Conservation (phyloP, 2,329 filamentous ascomycete species). For the Botrytis medusae region DNA sequence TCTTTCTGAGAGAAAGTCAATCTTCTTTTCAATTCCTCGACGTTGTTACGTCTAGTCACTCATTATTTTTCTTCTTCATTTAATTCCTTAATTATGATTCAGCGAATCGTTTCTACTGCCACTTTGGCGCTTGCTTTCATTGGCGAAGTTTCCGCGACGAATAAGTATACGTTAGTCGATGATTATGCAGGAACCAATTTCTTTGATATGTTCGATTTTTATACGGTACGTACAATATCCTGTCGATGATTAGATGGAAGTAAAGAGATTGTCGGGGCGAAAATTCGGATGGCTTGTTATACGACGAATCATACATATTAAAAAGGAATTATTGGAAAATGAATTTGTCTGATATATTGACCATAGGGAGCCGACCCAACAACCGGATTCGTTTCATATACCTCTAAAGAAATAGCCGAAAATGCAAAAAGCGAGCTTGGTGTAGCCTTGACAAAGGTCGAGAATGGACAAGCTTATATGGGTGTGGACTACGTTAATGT, state of each 20-base stretch:
- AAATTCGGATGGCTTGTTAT: background rate
- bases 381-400: constrained; percentile 65
- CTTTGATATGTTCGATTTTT: constrained; percentile 54
- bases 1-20: constrained; percentile 22
- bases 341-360: constrained; percentile 8
- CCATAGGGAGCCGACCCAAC: constrained; percentile 54
- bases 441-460: constrained; percentile 52
- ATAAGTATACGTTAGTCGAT: constrained; percentile 24
- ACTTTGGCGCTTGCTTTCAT: constrained; percentile 20
- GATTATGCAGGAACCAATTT: constrained; percentile 46
- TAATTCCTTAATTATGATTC: constrained; percentile 27
- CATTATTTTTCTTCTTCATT: constrained; percentile 26
- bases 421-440: constrained; percentile 41
- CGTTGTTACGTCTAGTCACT: constrained; percentile 33
- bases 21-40: constrained; percentile 22
- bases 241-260: background rate
- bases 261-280: background rate
- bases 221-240: constrained; percentile 39
- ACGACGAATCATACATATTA: background rate
- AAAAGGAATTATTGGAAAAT: background rate
- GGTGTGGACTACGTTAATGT: constrained; percentile 60
- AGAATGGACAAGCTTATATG: constrained; percentile 57
- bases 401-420: constrained; percentile 51
- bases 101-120: constrained; percentile 17
- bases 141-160: constrained; percentile 25